A percentile compares a stretch with the other conserved stretches of the same genome.
Evolutionary conservation across 1,284 basidiomycete genomes (phyloP).

Genomic region (Leccinum fallax): DNA sequence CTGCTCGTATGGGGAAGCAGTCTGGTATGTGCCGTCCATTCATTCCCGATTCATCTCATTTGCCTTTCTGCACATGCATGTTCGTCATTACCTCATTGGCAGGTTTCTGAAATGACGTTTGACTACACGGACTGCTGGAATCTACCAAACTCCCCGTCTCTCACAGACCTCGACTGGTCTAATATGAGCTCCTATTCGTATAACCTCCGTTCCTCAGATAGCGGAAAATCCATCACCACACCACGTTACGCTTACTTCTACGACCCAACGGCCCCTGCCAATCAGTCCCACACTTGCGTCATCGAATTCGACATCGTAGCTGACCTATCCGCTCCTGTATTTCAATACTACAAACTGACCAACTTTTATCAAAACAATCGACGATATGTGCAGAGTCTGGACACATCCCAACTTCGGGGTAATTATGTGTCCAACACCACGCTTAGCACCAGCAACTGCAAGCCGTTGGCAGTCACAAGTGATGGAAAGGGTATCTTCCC

Average conservation of each 20-base stretch:
- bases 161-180: conserved; percentile 42
- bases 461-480: conserved; percentile 71
- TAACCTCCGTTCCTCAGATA: conserved; percentile 61
- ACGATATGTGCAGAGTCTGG: conserved; percentile 92
- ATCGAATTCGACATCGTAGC: conserved; percentile 85
- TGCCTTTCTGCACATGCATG: conserved; percentile 6
- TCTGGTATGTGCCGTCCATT: conserved; percentile 46
- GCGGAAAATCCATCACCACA: conserved; percentile 44
- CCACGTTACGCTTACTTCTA: conserved; percentile 75
- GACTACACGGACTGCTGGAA: conserved; percentile 95
- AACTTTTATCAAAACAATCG: conserved; percentile 99
- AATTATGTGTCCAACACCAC: conserved; percentile 54
- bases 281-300: conserved; percentile 63
- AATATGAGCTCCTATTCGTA: conserved; percentile 78
- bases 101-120: conserved; percentile 92
- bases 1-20: conserved; percentile 89
- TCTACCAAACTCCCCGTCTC: conserved; percentile 50
- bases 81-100: conserved; percentile 7
- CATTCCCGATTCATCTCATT: conserved; percentile 24
- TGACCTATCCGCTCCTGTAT: conserved; percentile 75
- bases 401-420: conserved; percentile 86
- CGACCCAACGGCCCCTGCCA: conserved; percentile 46
- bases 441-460: conserved; percentile 82
- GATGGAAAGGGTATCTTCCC: conserved; percentile 77
- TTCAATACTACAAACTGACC: conserved; percentile 96